phyloP scores from a whole-genome alignment of 2,329 filamentous ascomycete genomes.

The Penicillium verrucosum region DNA sequence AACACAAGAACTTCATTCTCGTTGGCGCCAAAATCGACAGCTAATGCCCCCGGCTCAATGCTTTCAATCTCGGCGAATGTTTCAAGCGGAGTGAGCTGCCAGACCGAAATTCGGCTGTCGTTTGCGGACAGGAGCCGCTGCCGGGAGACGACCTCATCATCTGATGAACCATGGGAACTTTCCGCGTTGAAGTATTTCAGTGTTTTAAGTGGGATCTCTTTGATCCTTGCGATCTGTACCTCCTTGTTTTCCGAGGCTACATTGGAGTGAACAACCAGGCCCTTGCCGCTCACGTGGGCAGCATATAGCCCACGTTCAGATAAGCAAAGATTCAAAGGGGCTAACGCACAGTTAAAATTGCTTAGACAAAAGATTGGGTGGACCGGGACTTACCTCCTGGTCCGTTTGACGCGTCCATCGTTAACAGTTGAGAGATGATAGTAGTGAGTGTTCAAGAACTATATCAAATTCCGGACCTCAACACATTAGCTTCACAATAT shows the following conservation, averaged over 20 bases:
- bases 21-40: conserved; percentile 39
- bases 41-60: conserved; percentile 35
- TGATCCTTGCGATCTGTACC: conserved; percentile 31
- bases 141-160: conserved; percentile 17
- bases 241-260: conserved; percentile 31
- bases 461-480: not conserved
- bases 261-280: conserved; percentile 33
- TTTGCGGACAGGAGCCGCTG: conserved; percentile 36
- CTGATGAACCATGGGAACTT: not conserved
- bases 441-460: not conserved
- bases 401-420: conserved; percentile 29
- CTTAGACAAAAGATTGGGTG: not conserved
- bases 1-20: conserved; percentile 40
- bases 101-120: conserved; percentile 35
- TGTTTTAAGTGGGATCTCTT: conserved; percentile 31
- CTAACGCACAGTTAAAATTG: conserved; percentile 6
- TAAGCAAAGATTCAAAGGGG: conserved; percentile 20
- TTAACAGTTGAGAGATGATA: conserved; percentile 7
- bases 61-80: conserved; percentile 42
- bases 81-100: conserved; percentile 37
- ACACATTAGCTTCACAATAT: not conserved
- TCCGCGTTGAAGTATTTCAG: conserved; percentile 28
- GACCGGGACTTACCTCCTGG: conserved; percentile 22
- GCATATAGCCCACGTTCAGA: conserved; percentile 33
- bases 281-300: conserved; percentile 31